These are phyloP conservation scores for Cicer pinnatifidum DNA, from an alignment of 306 rosid genomes.

Conservation along the genomic window DNA sequence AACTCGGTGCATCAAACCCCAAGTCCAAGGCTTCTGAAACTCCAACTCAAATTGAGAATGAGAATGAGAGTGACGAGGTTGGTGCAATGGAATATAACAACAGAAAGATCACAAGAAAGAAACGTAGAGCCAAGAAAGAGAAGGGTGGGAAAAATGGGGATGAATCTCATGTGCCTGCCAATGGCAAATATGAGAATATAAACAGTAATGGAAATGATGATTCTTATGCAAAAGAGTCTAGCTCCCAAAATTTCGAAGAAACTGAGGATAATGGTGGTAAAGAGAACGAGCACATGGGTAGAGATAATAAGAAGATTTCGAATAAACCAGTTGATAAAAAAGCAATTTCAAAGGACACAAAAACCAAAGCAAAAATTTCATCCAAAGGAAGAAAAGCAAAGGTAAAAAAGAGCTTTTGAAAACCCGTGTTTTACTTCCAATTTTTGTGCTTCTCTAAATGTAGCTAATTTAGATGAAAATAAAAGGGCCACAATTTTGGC, in stretches of 20 bases:
- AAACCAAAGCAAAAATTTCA: conserved; percentile 55
- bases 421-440: background rate
- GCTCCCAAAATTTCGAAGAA: conserved; percentile 44
- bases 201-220: conserved; percentile 43
- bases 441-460: background rate
- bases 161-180: conserved; percentile 42
- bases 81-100: conserved; percentile 60
- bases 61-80: conserved; percentile 52
- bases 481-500: background rate
- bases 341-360: conserved; percentile 57
- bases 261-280: conserved; percentile 44
- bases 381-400: conserved; percentile 75
- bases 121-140: conserved; percentile 64
- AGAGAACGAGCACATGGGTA: conserved; percentile 49
- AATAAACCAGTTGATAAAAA: conserved; percentile 54
- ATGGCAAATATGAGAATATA: conserved; percentile 40
- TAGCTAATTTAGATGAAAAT: conserved; percentile 13
- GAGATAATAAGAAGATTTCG: conserved; percentile 55
- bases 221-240: conserved; percentile 51
- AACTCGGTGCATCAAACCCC: conserved; percentile 42
- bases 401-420: conserved; percentile 58
- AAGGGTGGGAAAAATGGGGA: conserved; percentile 58
- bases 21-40: conserved; percentile 45
- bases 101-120: conserved; percentile 56
- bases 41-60: conserved; percentile 50